These are phyloP conservation scores for Taphrina sp. DNA, from an alignment of 1,139 yeast genomes.

Conservation along the genomic window DNA sequence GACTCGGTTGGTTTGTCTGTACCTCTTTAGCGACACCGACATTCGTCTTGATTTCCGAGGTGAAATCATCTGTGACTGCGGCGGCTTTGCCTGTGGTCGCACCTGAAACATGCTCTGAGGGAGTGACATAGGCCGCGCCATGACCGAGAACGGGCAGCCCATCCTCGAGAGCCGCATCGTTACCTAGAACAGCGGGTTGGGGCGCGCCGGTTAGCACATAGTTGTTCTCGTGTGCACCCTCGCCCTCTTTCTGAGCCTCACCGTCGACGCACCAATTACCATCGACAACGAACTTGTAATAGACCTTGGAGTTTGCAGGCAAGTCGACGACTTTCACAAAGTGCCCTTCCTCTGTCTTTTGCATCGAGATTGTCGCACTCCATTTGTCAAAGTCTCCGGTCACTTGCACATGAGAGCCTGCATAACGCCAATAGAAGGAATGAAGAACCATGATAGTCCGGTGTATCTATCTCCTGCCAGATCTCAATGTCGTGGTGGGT, in stretches of 20 bases:
- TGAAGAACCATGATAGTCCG: slow-evolving; percentile 26
- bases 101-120: background rate
- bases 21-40: background rate
- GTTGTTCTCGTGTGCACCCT: slow-evolving; percentile 30
- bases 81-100: background rate
- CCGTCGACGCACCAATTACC: slow-evolving; percentile 29
- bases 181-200: background rate
- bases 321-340: slow-evolving; percentile 10
- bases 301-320: slow-evolving; percentile 22
- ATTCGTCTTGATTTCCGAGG: background rate
- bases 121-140: slow-evolving; percentile 14
- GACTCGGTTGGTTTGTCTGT: slow-evolving; percentile 1
- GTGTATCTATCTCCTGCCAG: too few relatives aligned
- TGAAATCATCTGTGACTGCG: background rate
- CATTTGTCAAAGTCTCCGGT: slow-evolving; percentile 32
- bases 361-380: slow-evolving; percentile 20
- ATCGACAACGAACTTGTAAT: slow-evolving; percentile 28
- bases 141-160: slow-evolving; percentile 9
- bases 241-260: slow-evolving; percentile 23
- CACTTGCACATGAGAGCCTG: slow-evolving; percentile 19
- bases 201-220: slow-evolving; percentile 14
- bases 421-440: slow-evolving; percentile 20
- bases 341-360: slow-evolving; percentile 20
- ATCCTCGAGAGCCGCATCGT: background rate
- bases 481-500: too few relatives aligned